Conservation (phyloP, 148 eudicot genomes). For the Persicaria maculosa region DNA sequence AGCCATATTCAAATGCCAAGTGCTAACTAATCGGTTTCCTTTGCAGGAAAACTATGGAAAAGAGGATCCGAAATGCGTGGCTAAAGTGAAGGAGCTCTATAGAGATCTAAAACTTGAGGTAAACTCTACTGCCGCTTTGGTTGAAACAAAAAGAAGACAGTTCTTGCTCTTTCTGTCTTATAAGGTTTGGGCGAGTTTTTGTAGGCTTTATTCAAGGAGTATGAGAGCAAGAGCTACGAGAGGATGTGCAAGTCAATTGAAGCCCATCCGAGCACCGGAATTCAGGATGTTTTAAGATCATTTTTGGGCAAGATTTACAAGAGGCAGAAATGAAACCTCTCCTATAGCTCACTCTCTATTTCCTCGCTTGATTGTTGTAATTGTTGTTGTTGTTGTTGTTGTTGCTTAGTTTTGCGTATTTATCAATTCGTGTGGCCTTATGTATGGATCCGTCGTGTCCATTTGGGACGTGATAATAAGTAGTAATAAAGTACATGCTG, state of each 20-base stretch:
- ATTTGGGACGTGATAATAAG: too few relatives aligned
- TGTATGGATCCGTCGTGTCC: too few relatives aligned
- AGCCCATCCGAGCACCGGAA: conserved; percentile 71
- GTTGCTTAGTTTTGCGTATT: neutral
- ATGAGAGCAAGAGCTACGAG: conserved; percentile 65
- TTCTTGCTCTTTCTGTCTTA: neutral
- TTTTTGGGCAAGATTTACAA: conserved; percentile 86
- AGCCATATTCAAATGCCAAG: neutral
- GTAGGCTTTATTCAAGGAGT: conserved; percentile 58
- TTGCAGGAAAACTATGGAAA: conserved; percentile 90
- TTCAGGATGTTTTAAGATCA: conserved; percentile 72
- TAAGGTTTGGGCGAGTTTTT: neutral
- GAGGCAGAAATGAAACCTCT: conserved; percentile 57
- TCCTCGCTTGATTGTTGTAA: neutral
- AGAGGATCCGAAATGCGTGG: conserved; percentile 52
- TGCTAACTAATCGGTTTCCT: neutral
- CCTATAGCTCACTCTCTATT: neutral
- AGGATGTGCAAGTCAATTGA: conserved; percentile 51
- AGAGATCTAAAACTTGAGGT: conserved; percentile 66
- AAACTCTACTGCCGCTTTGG: neutral
- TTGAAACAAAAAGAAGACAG: neutral
- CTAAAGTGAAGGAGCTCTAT: conserved; percentile 73
- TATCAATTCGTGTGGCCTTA: too few relatives aligned
- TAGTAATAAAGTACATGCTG: too few relatives aligned
- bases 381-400: neutral